Conservation (phyloP, 2,329 filamentous ascomycete species). For the Sclerotinia spermophila region DNA sequence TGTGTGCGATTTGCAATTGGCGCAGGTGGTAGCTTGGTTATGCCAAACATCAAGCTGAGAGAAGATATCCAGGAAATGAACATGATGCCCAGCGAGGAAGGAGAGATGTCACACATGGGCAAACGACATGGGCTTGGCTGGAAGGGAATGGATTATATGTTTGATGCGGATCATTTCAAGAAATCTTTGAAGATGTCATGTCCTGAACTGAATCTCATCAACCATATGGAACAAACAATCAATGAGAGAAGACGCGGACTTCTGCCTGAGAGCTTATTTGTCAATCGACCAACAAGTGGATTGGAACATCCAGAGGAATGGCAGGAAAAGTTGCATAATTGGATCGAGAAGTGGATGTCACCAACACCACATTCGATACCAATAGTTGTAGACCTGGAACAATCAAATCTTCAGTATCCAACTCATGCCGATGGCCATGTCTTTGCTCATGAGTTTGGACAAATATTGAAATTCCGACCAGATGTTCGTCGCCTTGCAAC, state of each 20-base stretch:
- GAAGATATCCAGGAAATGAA: conserved; percentile 34
- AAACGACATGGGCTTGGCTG: conserved; percentile 32
- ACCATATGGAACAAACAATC: conserved; percentile 25
- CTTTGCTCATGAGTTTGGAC: conserved; percentile 29
- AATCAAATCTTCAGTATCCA: conserved; percentile 29
- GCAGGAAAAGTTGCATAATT: conserved; percentile 28
- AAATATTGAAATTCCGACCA: conserved; percentile 28
- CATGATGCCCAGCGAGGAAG: conserved; percentile 14
- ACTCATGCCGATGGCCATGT: conserved; percentile 27
- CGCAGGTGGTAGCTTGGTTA: conserved; percentile 39
- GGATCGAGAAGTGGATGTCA: conserved; percentile 29
- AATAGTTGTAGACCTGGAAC: conserved; percentile 30
- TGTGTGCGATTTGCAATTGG: conserved; percentile 43
- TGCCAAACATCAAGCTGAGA: conserved; percentile 40
- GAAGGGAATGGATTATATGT: conserved; percentile 32
- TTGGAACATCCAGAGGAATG: conserved; percentile 29
- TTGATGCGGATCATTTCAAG: conserved; percentile 32
- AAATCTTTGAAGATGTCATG: conserved; percentile 32
- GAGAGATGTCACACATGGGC: conserved; percentile 21
- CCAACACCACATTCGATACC: conserved; percentile 22
- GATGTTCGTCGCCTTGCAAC: conserved; percentile 30
- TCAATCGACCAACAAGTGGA: conserved; percentile 26
- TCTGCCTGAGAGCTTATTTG: conserved; percentile 27
- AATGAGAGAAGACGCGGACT: conserved; percentile 26
- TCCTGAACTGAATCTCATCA: conserved; percentile 29